A percentile compares a stretch with the other conserved stretches of the same genome.
These are phyloP conservation scores for Cryphonectria japonica DNA, from an alignment of 2,329 filamentous ascomycete genomes.

Conservation along the genomic window DNA sequence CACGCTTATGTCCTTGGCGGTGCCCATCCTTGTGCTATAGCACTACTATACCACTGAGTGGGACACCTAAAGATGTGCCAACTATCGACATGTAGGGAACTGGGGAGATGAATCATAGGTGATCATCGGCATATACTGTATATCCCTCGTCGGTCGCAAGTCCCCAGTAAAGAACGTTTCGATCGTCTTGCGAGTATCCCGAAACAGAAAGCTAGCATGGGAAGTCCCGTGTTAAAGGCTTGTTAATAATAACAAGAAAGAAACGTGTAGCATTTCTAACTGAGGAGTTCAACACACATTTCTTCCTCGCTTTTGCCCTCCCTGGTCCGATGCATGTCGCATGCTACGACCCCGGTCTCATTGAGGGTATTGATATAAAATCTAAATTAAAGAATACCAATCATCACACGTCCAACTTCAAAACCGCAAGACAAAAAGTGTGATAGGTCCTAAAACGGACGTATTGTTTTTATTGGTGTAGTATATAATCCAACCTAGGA, in stretches of 20 bases:
- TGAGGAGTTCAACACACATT: not conserved
- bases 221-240: not conserved
- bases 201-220: not conserved
- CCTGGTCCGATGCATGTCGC: not conserved
- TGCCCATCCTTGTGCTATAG: not conserved
- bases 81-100: not conserved
- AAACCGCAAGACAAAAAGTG: not conserved
- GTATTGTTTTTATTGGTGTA: not conserved
- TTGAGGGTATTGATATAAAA: not conserved
- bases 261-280: not conserved
- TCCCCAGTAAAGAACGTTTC: not conserved
- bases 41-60: not conserved
- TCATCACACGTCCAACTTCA: not conserved
- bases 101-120: too few relatives aligned
- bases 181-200: not conserved
- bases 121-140: not conserved
- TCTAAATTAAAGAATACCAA: not conserved
- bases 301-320: not conserved
- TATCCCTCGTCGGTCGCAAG: not conserved
- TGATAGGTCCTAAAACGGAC: not conserved
- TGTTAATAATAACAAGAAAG: not conserved
- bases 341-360: not conserved
- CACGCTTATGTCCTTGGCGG: not conserved
- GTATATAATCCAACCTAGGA: not conserved
- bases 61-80: not conserved